Base-by-base conservation (phyloP, 257 asterid genomes). In the Perilla frutescens region DNA sequence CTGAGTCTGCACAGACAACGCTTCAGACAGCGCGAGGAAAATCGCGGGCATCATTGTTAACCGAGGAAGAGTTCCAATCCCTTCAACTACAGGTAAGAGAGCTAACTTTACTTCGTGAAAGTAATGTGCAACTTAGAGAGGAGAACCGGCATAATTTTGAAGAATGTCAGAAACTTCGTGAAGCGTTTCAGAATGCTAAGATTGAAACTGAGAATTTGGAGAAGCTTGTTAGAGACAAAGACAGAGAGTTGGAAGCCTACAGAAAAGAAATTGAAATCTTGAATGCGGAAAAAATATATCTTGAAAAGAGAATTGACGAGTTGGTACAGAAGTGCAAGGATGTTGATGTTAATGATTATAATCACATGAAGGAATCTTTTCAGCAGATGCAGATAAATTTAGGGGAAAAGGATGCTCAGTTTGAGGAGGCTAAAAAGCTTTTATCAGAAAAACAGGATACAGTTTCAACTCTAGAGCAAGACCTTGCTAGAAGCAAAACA, bases 121-220 rank as follows among this genome's bases (percentile, higher is more conserved):
- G 99, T 67, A 95, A 95, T 55, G 75, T 83, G 64, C 99, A 95
- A 82, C 94, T 95, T 53, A 89, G 99, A 73, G 99, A 90, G 82
- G 99, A 95, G 82, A 95, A 83, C 81, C 81, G 73, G 59, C 90
- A 90, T 72, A 91, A 95, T 77, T 92, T 87, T 48, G 97, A 90
- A 79, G 98, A 95, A 69, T 91, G 99, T 81, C 90, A 88, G 90
- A 94, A 89, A 79, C 92, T 90, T 39, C 97, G 96, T 59, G 96
- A 87, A 82, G 84, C 85, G 37, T 62, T 81, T 57, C 89, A 81
- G 76, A 86, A 73, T 68, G 81, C 75, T 36, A 81, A 81, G 78
- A 70, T n/a, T 76, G 98, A 94, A 84, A 76, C 32, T 11, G 96
- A 86, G 79, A 86, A 78, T 66, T 69, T 85, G 81, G 89, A 83